Evolutionary conservation across 345 rosid genomes (phyloP).

Genomic region (Camelina sativa): DNA sequence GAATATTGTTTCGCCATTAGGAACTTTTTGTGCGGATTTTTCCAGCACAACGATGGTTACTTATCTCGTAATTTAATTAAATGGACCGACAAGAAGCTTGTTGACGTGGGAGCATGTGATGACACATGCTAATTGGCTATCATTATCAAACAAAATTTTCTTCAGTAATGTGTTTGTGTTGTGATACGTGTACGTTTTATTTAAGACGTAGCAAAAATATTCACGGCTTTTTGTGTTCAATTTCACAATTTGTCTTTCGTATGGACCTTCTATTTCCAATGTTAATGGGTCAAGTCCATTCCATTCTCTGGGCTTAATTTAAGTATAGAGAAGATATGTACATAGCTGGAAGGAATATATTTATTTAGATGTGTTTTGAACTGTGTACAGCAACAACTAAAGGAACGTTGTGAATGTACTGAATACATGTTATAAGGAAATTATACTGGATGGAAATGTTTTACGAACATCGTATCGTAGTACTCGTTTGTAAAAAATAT

Average conservation of each 20-base stretch:
- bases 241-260: constrained; percentile 2
- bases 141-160: constrained; percentile 6
- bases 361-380: not conserved
- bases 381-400: not conserved
- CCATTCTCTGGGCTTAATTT: constrained; percentile 1
- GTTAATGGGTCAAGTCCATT: not conserved
- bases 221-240: constrained; percentile 13
- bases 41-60: constrained; percentile 21
- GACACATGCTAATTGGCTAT: constrained; percentile 30
- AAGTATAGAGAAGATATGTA: not conserved
- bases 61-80: not conserved
- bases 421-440: not conserved
- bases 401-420: not conserved
- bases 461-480: no score
- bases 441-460: no score
- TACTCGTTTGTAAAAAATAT: no score
- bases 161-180: not conserved
- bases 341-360: not conserved
- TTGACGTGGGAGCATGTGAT: constrained; percentile 37
- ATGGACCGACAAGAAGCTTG: constrained; percentile 36
- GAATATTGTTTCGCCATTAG: constrained; percentile 10
- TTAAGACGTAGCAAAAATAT: constrained; percentile 14
- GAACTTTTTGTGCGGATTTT: constrained; percentile 29
- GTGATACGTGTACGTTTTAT: not conserved
- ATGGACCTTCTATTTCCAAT: not conserved